Evolutionary conservation across 108 stramenopile species (phyloP).

Genomic region (Conticribra weissflogii): DNA sequence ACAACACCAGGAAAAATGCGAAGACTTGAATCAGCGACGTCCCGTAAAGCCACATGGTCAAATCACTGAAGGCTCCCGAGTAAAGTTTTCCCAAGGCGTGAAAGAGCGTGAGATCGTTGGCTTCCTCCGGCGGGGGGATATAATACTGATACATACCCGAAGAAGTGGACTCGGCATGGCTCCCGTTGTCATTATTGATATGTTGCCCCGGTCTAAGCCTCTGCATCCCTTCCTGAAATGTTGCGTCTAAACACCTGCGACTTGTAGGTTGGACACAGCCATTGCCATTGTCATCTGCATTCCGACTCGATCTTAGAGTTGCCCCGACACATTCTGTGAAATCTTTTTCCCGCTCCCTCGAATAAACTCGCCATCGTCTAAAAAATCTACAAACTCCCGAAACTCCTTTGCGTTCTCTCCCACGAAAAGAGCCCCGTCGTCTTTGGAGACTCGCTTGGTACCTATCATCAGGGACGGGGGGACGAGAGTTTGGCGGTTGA

Average conservation of each 20-base stretch:
- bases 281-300: no score
- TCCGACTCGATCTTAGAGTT: no score
- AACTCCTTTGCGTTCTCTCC: conserved; percentile 13
- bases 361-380: conserved; percentile 4
- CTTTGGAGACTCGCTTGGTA: neutral
- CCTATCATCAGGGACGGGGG: neutral
- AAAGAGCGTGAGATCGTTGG: neutral
- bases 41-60: conserved; percentile 25
- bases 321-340: neutral
- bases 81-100: conserved; percentile 15
- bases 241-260: no score
- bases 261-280: no score
- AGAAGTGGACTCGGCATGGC: neutral
- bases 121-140: conserved; percentile 26
- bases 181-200: neutral
- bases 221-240: no score
- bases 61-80: conserved; percentile 17
- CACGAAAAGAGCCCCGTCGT: conserved; percentile 6
- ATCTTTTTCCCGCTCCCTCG: conserved; percentile 2
- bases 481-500: neutral
- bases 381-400: conserved; percentile 1
- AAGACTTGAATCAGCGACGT: conserved; percentile 28
- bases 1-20: conserved; percentile 17
- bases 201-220: no score
- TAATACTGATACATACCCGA: conserved; percentile 13